A percentile compares a stretch with the other conserved stretches of the same genome.
Conservation (phyloP, 2,329 filamentous ascomycete genomes). For the Myriosclerotinia scirpicola region DNA sequence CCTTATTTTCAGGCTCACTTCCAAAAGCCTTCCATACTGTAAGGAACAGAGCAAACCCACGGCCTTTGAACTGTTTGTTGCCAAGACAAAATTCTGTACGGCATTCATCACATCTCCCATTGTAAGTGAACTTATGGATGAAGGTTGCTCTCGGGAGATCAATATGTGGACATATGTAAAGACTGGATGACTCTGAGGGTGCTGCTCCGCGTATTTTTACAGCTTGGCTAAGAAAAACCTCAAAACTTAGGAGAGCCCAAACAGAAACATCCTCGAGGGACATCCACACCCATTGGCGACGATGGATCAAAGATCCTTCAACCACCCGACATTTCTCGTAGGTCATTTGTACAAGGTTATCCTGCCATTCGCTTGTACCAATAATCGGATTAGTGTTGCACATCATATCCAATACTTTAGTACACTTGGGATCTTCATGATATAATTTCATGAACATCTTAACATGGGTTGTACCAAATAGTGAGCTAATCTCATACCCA, state of each 20-base stretch:
- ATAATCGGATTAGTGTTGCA: not conserved
- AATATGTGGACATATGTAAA: not conserved
- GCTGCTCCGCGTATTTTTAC: too few relatives aligned
- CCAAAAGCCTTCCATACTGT: constrained; percentile 1
- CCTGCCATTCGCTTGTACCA: too few relatives aligned
- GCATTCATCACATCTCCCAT: not conserved
- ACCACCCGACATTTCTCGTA: not conserved
- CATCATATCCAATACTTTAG: not conserved
- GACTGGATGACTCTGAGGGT: not conserved
- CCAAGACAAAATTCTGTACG: not conserved
- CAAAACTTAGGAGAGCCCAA: not conserved
- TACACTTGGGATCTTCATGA: not conserved
- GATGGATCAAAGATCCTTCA: not conserved
- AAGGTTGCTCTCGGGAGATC: not conserved
- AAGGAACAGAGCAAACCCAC: not conserved
- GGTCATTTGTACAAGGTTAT: not conserved
- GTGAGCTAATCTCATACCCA: too few relatives aligned
- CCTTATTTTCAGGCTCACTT: too few relatives aligned
- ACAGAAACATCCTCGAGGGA: not conserved
- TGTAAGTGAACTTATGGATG: not conserved
- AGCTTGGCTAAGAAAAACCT: not conserved
- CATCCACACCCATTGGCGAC: not conserved
- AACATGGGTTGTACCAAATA: not conserved
- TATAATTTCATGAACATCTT: not conserved
- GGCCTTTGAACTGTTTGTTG: not conserved